These are phyloP conservation scores for Wickerhamomyces pijperi DNA, from an alignment of 805 yeast genomes.

Conservation along the genomic window DNA sequence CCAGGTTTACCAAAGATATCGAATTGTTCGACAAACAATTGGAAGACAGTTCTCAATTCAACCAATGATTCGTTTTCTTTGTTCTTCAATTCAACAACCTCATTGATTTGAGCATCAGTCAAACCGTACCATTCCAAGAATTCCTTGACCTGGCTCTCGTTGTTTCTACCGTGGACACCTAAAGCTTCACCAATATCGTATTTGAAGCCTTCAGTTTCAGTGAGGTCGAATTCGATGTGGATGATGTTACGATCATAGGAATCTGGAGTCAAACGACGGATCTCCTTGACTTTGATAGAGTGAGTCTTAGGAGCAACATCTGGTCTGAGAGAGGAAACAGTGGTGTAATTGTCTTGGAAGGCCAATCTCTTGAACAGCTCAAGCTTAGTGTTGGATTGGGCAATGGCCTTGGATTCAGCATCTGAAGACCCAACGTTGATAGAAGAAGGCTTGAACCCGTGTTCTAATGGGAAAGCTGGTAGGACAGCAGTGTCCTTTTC, in stretches of 20 bases:
- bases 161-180: slow-evolving; percentile 89
- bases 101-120: slow-evolving; percentile 43
- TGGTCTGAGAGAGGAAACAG: slow-evolving; percentile 62
- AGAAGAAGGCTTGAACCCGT: slow-evolving; percentile 56
- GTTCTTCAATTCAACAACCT: slow-evolving; percentile 21
- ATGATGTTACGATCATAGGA: slow-evolving; percentile 91
- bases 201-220: slow-evolving; percentile 73
- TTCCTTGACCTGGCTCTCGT: slow-evolving; percentile 46
- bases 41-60: slow-evolving; percentile 77
- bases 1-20: slow-evolving; percentile 94
- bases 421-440: slow-evolving; percentile 27
- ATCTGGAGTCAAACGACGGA: slow-evolving; percentile 80
- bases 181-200: slow-evolving; percentile 95
- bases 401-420: slow-evolving; percentile 8
- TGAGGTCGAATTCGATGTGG: slow-evolving; percentile 88
- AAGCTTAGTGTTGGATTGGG: slow-evolving; percentile 20
- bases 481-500: slow-evolving; percentile 28
- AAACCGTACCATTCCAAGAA: slow-evolving; percentile 68
- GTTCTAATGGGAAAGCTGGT: slow-evolving; percentile 48
- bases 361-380: slow-evolving; percentile 61
- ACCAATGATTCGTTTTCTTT: slow-evolving; percentile 43
- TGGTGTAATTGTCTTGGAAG: slow-evolving; percentile 70
- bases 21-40: slow-evolving; percentile 65
- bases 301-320: slow-evolving; percentile 80
- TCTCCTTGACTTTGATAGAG: slow-evolving; percentile 82